phyloP scores from a whole-genome alignment of 352 stramenopile species.

The Blastocystis sp. region DNA sequence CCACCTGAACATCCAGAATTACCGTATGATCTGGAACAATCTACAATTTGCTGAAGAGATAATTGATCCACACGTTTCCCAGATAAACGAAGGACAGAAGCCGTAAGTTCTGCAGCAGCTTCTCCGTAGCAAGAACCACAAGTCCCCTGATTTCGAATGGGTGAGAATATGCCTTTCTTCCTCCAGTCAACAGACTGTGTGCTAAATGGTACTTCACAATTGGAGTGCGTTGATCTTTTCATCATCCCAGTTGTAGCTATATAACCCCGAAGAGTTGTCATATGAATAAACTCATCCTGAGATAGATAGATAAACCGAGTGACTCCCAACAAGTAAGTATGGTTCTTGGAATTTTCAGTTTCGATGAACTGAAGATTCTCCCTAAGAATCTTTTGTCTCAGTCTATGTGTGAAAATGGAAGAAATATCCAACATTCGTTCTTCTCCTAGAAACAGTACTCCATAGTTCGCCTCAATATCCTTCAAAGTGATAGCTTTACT shows the following conservation, averaged over 20 bases:
- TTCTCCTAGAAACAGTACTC: not conserved
- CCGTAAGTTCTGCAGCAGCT: not conserved
- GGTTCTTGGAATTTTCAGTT: not conserved
- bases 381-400: not conserved
- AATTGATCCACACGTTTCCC: not conserved
- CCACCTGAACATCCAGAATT: slow-evolving; percentile 41
- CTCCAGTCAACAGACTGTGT: slow-evolving; percentile 32
- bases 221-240: not conserved
- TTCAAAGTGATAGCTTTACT: not conserved
- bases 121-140: slow-evolving; percentile 30
- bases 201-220: too few relatives aligned
- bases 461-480: not conserved
- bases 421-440: not conserved
- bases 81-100: not conserved
- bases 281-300: not conserved
- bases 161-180: not conserved
- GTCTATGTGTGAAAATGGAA: not conserved
- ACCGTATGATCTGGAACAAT: not conserved
- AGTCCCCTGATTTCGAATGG: not conserved
- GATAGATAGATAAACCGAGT: slow-evolving; percentile 7
- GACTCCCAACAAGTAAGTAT: not conserved
- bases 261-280: not conserved
- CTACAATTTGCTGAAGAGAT: slow-evolving; percentile 14
- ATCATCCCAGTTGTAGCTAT: not conserved
- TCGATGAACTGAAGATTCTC: not conserved